Conservation (phyloP, 2,329 filamentous ascomycete species). For the Tolypocladium ophioglossoides region DNA sequence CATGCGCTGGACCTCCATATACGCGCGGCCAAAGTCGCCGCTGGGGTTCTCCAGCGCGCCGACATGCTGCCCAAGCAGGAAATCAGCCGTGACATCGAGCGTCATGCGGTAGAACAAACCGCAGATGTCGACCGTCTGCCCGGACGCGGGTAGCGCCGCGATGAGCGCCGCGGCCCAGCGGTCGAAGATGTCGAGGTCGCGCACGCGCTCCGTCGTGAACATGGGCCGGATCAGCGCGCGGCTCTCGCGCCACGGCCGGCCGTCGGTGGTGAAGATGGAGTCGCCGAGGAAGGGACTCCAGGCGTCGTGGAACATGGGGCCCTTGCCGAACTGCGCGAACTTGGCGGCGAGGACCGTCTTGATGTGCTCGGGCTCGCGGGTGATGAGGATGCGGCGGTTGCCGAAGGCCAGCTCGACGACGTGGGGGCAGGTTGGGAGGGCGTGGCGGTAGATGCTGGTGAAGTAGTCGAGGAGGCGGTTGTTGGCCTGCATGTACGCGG, state of each 20-base stretch:
- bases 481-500: constrained; percentile 6
- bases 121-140: constrained; percentile 56
- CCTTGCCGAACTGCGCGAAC: constrained; percentile 77
- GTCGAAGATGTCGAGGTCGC: constrained; percentile 73
- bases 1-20: constrained; percentile 66
- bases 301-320: constrained; percentile 59
- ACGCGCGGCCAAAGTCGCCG: constrained; percentile 68
- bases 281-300: constrained; percentile 70
- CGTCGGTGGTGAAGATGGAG: constrained; percentile 72
- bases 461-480: constrained; percentile 9
- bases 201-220: constrained; percentile 75
- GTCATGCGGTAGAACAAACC: constrained; percentile 76
- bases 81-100: constrained; percentile 77
- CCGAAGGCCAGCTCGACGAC: constrained; percentile 43
- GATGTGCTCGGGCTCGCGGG: constrained; percentile 78
- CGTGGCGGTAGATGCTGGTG: constrained; percentile 3
- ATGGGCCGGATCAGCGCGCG: constrained; percentile 74
- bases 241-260: constrained; percentile 65
- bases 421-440: constrained; percentile 1
- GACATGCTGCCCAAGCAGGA: constrained; percentile 53
- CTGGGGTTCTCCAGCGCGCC: constrained; percentile 33
- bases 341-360: constrained; percentile 84
- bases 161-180: constrained; percentile 7
- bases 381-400: constrained; percentile 57
- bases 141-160: constrained; percentile 18